phyloP scores from a whole-genome alignment of 352 stramenopile species.

The Pythium grandisporangium region DNA sequence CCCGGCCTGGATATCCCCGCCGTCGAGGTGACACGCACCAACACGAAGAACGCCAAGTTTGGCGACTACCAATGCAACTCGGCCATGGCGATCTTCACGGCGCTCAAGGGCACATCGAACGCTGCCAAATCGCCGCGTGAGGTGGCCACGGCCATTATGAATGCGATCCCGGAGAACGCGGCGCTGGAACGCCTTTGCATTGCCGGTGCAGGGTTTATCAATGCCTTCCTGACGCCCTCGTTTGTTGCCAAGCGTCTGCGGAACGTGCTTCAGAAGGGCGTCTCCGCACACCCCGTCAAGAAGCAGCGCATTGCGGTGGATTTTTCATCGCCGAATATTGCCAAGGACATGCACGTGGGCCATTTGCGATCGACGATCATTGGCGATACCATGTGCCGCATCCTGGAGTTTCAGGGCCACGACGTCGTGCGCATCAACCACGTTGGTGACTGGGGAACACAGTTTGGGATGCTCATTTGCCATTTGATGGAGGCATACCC shows the following conservation, averaged over 20 bases:
- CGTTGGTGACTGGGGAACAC: constrained; percentile 83
- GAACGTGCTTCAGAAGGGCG: constrained; percentile 64
- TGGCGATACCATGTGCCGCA: constrained; percentile 77
- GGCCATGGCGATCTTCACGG: constrained; percentile 95
- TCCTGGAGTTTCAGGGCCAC: constrained; percentile 83
- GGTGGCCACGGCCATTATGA: constrained; percentile 88
- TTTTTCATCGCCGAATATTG: constrained; percentile 84
- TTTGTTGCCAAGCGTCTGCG: constrained; percentile 69
- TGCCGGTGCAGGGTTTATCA: constrained; percentile 97
- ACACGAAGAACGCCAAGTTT: constrained; percentile 76
- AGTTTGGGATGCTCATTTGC: constrained; percentile 99
- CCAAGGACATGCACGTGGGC: constrained; percentile 87
- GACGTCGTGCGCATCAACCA: constrained; percentile 81
- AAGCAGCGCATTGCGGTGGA: constrained; percentile 68
- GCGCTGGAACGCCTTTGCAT: constrained; percentile 88
- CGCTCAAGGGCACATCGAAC: constrained; percentile 87
- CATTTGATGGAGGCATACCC: constrained; percentile 97
- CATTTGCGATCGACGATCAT: constrained; percentile 90
- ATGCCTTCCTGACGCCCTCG: constrained; percentile 87
- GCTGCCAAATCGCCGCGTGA: constrained; percentile 70
- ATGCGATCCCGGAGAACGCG: constrained; percentile 68
- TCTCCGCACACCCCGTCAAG: constrained; percentile 76
- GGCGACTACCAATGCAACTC: constrained; percentile 99
- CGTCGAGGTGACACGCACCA: constrained; percentile 66
- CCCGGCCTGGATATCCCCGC: constrained; percentile 37